Percentiles rank a stretch among this genome's conserved stretches.
These are phyloP conservation scores for Vitis hybrid DNA, from an alignment of 177 flowering plant species.

Conservation along the genomic window DNA sequence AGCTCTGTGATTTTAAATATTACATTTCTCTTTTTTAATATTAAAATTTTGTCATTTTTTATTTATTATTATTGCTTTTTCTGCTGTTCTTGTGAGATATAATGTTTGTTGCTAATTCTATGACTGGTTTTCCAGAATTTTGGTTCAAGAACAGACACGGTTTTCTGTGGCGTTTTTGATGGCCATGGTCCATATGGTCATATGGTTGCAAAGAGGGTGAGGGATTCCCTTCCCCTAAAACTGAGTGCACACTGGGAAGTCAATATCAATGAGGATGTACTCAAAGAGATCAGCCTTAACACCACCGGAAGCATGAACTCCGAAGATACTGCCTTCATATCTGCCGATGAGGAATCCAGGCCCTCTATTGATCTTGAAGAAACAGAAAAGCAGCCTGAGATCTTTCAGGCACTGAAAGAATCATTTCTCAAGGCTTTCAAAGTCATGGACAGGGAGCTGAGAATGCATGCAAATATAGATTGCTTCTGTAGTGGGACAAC, in stretches of 20 bases:
- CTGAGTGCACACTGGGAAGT: conserved; percentile 89
- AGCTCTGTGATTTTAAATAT: not conserved
- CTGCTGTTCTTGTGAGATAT: not conserved
- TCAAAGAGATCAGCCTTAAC: conserved; percentile 55
- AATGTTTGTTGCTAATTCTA: conserved; percentile 1
- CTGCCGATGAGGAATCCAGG: conserved; percentile 63
- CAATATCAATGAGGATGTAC: conserved; percentile 53
- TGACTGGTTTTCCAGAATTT: conserved; percentile 61
- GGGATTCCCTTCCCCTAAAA: conserved; percentile 88
- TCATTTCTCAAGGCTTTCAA: conserved; percentile 87
- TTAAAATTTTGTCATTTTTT: not conserved
- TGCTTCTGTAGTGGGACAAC: conserved; percentile 99
- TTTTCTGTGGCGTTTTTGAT: conserved; percentile 98
- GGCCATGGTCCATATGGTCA: conserved; percentile 99
- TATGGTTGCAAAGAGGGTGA: conserved; percentile 92
- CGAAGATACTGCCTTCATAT: conserved; percentile 54
- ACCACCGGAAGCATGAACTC: conserved; percentile 51
- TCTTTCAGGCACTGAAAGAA: conserved; percentile 70
- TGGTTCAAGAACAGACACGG: conserved; percentile 78
- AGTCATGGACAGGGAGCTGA: conserved; percentile 90
- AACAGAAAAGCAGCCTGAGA: conserved; percentile 57
- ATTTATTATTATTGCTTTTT: not conserved
- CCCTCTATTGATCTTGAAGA: conserved; percentile 52
- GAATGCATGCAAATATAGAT: conserved; percentile 58
- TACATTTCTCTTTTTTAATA: not conserved